Percentiles rank a stretch among this genome's conserved stretches.
phyloP scores from a whole-genome alignment of 441 rosid genomes.

The Arabidopsis hybrid region DNA sequence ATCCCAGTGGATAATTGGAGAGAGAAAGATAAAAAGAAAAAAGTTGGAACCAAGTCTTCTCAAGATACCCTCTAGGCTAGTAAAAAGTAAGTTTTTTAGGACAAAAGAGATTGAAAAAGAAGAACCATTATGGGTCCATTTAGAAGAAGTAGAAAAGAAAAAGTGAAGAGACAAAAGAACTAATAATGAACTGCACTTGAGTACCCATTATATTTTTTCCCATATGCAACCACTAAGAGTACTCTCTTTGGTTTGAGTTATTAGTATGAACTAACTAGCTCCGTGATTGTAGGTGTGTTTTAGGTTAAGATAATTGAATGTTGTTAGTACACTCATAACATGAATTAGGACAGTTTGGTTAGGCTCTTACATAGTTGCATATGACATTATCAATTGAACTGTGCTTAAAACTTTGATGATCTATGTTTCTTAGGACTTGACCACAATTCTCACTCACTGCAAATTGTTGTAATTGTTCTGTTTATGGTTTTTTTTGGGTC shows the following conservation, averaged over 20 bases:
- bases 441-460: conserved; percentile 12
- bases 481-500: background rate
- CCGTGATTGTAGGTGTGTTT: conserved; percentile 44
- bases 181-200: conserved; percentile 43
- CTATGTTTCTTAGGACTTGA: background rate
- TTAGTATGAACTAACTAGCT: conserved; percentile 34
- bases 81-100: conserved; percentile 36
- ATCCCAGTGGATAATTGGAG: conserved; percentile 38
- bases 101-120: conserved; percentile 29
- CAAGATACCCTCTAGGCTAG: conserved; percentile 46
- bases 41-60: conserved; percentile 42
- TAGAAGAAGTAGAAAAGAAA: conserved; percentile 44
- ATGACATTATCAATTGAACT: background rate
- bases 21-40: conserved; percentile 24
- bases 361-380: background rate
- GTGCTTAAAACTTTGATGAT: background rate
- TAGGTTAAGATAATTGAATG: conserved; percentile 23
- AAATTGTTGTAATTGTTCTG: conserved; percentile 5
- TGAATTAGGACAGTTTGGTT: conserved; percentile 7
- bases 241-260: conserved; percentile 32
- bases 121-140: conserved; percentile 39
- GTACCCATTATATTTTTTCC: conserved; percentile 43
- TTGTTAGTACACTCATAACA: conserved; percentile 19
- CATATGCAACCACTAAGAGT: conserved; percentile 46
- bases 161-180: conserved; percentile 44